Base-by-base conservation (phyloP, 2,329 filamentous ascomycete species). In the Aspergillus fructus region DNA sequence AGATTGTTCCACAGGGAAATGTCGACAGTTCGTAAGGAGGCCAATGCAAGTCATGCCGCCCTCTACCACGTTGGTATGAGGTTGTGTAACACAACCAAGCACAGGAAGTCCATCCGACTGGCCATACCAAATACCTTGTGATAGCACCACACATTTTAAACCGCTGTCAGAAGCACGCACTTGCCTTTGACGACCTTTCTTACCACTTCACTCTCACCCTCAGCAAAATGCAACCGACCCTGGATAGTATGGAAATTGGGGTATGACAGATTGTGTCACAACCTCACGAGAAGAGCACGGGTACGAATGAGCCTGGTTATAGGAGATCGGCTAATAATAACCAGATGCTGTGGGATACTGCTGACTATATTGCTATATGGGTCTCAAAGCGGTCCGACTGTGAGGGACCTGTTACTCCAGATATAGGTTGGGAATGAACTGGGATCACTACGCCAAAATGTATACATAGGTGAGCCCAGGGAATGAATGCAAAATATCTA, bases 21-120 rank as follows among this genome's bases (percentile, higher is more conserved):
- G 34, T 21, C 15, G 19, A 47, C 5, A 15, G 42, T 30, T 46
- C 41, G 46, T 34, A n/a, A 42, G 42, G 41, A 23, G 33, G 24
- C 19, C 24, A 23, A 57, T 48, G 42, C 55, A 42, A 41, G 49
- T 46, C 41, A 51, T 46, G 33, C 15, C 23, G 27, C 24, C 11
- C 7, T 45, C 7, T 23, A 27, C 41, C 42, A 19, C 19, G 37
- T 19, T 33, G 34, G 34, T 8, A 15, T 6, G 37, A 9, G 34
- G 48, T n/a, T 53, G 57, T 46, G 49, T 40, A 41, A 55, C 48
- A 49, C 48, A 40, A 34, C 27, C 34, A 49, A 27, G n/a, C 34
- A 30, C 27, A 48, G 51, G 34, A 39, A 30, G 24, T 17, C 23
- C 21, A 45, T 40, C 48, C 49, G 33, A 56, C 49, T 54, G 23